Base-by-base conservation (phyloP, 352 stramenopile species). In the Pilasporangium apinafurcum region DNA sequence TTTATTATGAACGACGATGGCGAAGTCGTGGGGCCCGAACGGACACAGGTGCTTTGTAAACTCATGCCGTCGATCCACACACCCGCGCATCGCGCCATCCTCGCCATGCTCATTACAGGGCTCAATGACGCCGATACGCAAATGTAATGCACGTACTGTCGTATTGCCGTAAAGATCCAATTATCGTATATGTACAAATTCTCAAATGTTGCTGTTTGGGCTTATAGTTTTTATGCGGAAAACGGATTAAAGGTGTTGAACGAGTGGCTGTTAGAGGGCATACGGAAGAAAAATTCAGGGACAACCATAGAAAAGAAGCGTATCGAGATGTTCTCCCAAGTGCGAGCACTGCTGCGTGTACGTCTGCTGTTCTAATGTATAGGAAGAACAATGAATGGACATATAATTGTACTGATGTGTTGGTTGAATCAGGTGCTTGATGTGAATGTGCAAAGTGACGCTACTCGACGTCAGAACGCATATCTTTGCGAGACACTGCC, bases 41-140 rank as follows among this genome's bases (percentile, higher is more conserved):
- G 73, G 59, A 91, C 75, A 41, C 65, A 86, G 53, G 68, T 88
- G 48, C 62, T 88, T 27, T 86, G 75, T 59, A 83, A 86, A 46
- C 78, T 91, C 61, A 83, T 91, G 78, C 73, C 78, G 34, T 88
- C 72, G 31, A 88, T 91, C 53, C 73, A 88, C 61, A 91, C 78
- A 54, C 46, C 72, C 30, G 74, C 78, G 36, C 78, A 91, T 52
- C 78, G 78, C 54, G 78, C 73, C 12, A 85, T 88, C 32, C 61
- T 91, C 41, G 75, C 70, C 31, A 79, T 91, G 62, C 67, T 91
- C 34, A 56, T 91, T 36, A 59, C 62, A 24, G 65, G 71, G 29
- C 70, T 91, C 52, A 83, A 60, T 61, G 73, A 86, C 53, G 62
- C 62, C 40, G 78, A 91, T 56, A 62, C 62, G 29, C 71, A 83